These are phyloP conservation scores for Colletotrichum lindemuthianum DNA, from an alignment of 2,329 filamentous ascomycete genomes.

Conservation along the genomic window DNA sequence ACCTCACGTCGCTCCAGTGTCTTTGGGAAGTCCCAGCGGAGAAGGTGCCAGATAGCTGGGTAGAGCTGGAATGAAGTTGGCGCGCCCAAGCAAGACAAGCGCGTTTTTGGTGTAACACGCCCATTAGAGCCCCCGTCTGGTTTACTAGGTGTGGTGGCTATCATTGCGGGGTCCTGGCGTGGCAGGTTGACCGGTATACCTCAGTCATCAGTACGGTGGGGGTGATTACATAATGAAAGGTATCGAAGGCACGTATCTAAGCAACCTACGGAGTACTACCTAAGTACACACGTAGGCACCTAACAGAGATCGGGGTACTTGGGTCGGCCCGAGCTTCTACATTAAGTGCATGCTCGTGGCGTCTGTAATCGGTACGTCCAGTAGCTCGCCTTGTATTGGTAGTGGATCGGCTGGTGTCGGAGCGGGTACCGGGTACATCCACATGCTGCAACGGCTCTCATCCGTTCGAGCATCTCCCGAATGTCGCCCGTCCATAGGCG, in stretches of 20 bases:
- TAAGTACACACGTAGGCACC: too few relatives aligned
- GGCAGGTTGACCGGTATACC: slow-evolving; percentile 2
- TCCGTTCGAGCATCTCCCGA: slow-evolving; percentile 1
- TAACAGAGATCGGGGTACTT: too few relatives aligned
- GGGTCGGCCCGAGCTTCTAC: background rate
- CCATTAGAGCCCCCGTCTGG: background rate
- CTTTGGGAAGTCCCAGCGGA: too few relatives aligned
- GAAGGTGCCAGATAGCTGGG: too few relatives aligned
- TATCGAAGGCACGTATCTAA: background rate
- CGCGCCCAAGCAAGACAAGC: background rate
- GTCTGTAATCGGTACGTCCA: background rate
- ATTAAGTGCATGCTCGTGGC: background rate
- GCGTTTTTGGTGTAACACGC: slow-evolving; percentile 24
- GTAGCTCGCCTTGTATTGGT: background rate
- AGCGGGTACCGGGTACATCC: slow-evolving; percentile 28
- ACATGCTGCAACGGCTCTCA: slow-evolving; percentile 29
- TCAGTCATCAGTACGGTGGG: too few relatives aligned
- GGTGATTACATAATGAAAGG: too few relatives aligned
- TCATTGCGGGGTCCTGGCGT: slow-evolving; percentile 26
- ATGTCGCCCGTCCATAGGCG: slow-evolving; percentile 9
- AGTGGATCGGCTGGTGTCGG: slow-evolving; percentile 20
- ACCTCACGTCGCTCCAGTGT: too few relatives aligned
- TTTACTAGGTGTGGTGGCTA: slow-evolving; percentile 5
- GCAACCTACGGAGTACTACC: too few relatives aligned
- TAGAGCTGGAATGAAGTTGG: too few relatives aligned